Percentiles rank a stretch among this genome's conserved stretches.
These are phyloP conservation scores for Cyclotella atomus DNA, from an alignment of 108 stramenopile genomes.

Conservation along the genomic window DNA sequence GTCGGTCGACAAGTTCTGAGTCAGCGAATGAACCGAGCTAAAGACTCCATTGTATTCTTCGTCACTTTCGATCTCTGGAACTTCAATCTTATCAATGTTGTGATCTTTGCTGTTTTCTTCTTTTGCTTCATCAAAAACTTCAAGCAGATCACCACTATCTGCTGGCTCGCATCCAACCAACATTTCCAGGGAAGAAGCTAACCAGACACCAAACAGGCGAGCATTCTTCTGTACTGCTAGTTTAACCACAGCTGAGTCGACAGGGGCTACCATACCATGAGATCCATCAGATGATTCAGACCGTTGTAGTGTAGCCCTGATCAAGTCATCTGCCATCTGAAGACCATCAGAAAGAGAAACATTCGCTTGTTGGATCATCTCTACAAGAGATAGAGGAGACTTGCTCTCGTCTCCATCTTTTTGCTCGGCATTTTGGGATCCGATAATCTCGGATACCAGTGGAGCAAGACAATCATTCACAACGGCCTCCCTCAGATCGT, in stretches of 20 bases:
- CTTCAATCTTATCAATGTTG: slow-evolving; percentile 5
- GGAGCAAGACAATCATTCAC: slow-evolving; percentile 73
- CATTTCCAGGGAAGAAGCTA: slow-evolving; percentile 70
- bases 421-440: slow-evolving; percentile 20
- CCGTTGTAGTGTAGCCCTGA: slow-evolving; percentile 60
- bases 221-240: slow-evolving; percentile 73
- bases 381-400: slow-evolving; percentile 32
- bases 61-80: slow-evolving; percentile 31
- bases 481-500: slow-evolving; percentile 55
- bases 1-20: slow-evolving; percentile 6
- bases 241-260: slow-evolving; percentile 65
- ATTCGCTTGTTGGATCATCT: slow-evolving; percentile 70
- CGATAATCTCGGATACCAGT: slow-evolving; percentile 48
- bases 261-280: slow-evolving; percentile 35
- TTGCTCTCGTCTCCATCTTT: slow-evolving; percentile 34
- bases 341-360: slow-evolving; percentile 78
- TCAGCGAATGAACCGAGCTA: slow-evolving; percentile 1
- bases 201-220: slow-evolving; percentile 70
- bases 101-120: slow-evolving; percentile 25
- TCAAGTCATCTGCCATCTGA: slow-evolving; percentile 85
- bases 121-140: slow-evolving; percentile 28
- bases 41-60: slow-evolving; percentile 15
- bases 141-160: slow-evolving; percentile 40
- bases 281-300: slow-evolving; percentile 27
- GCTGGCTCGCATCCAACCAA: slow-evolving; percentile 76